Conservation (phyloP, 768 basidiomycete genomes). For the Boletus vermiculosoides region DNA sequence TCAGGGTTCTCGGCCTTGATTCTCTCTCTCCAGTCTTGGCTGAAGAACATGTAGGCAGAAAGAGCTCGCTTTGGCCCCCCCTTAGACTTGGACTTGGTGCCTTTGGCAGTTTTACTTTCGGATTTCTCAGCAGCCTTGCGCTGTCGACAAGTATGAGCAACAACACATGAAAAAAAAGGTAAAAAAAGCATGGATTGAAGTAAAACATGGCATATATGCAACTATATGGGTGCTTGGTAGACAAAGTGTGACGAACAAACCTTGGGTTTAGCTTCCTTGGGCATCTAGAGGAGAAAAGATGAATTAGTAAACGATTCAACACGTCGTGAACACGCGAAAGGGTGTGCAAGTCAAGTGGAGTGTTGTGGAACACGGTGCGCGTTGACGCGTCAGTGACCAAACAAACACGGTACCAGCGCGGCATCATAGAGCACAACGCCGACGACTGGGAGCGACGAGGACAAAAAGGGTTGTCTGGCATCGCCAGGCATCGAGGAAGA, state of each 20-base stretch:
- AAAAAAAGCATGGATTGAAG: slow-evolving; percentile 5
- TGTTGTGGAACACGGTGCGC: slow-evolving; percentile 29
- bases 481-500: slow-evolving; percentile 23
- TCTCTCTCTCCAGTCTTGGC: slow-evolving; percentile 91
- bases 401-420: slow-evolving; percentile 31
- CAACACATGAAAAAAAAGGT: neutral
- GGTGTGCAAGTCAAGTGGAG: slow-evolving; percentile 31
- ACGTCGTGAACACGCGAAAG: slow-evolving; percentile 37
- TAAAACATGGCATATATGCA: slow-evolving; percentile 19
- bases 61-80: slow-evolving; percentile 79
- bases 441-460: slow-evolving; percentile 18
- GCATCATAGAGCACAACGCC: slow-evolving; percentile 26
- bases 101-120: slow-evolving; percentile 48
- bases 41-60: slow-evolving; percentile 99
- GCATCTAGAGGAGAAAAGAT: slow-evolving; percentile 56
- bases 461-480: slow-evolving; percentile 10
- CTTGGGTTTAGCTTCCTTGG: slow-evolving; percentile 74
- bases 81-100: slow-evolving; percentile 74
- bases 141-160: slow-evolving; percentile 36
- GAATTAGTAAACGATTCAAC: slow-evolving; percentile 38
- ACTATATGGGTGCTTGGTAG: slow-evolving; percentile 2
- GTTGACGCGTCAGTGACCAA: slow-evolving; percentile 41
- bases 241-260: slow-evolving; percentile 39
- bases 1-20: slow-evolving; percentile 97
- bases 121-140: slow-evolving; percentile 77